Conservation (phyloP, 148 eudicot species). For the Arctostaphylos glauca region DNA sequence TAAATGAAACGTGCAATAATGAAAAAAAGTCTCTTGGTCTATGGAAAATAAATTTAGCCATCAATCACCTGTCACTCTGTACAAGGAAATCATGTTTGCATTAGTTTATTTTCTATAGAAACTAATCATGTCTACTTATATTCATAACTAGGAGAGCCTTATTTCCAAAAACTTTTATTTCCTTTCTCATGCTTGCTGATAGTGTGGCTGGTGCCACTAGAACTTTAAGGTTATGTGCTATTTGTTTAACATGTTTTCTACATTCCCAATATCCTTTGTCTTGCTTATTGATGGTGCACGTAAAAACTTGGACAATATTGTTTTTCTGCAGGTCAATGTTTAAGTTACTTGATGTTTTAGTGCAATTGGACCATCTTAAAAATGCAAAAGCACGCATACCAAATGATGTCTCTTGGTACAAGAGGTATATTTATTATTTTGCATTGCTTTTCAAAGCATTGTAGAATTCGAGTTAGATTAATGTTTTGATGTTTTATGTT, state of each 20-base stretch:
- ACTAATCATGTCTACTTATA: background rate
- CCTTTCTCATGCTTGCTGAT: background rate
- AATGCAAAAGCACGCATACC: constrained; percentile 99
- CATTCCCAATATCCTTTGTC: background rate
- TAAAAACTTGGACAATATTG: background rate
- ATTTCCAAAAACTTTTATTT: background rate
- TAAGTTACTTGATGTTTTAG: constrained; percentile 89
- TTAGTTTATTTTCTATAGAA: background rate
- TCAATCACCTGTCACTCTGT: background rate
- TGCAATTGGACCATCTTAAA: constrained; percentile 98
- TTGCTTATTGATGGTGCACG: constrained; percentile 13
- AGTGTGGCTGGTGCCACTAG: background rate
- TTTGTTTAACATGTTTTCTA: background rate
- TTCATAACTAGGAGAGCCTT: background rate
- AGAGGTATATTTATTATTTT: constrained; percentile 56
- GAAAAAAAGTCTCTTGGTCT: background rate
- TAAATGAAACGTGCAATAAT: background rate
- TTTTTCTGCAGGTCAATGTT: constrained; percentile 81
- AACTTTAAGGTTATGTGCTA: background rate
- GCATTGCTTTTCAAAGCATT: background rate
- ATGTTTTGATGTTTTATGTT: background rate
- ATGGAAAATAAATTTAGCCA: background rate
- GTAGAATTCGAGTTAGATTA: background rate
- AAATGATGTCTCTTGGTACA: constrained; percentile 98
- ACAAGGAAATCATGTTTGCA: background rate